Base-by-base conservation (phyloP, 495 filamentous ascomycete species). In the Aspergillus campestris region DNA sequence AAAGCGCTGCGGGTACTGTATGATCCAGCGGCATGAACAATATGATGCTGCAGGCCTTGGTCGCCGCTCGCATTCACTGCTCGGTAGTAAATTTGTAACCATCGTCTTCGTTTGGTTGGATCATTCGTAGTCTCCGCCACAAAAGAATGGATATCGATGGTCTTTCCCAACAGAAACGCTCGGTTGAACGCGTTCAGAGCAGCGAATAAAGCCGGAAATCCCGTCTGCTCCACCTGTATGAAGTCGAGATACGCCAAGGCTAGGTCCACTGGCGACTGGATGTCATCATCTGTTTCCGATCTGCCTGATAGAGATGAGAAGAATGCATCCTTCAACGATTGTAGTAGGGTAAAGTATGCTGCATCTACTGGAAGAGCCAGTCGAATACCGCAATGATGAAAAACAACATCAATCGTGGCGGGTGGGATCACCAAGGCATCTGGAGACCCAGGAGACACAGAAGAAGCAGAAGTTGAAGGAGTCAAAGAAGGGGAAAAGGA, bases 131-230 rank as follows among this genome's bases (percentile, higher is more conserved):
- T 14, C 2, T 46, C 40, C 5, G 40, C 45, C 34, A 60, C 18
- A 10, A 54, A 9, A 8, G 50, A 45, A 38, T 60, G 57, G 15
- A 60, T 60, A 6, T 60, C 57, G 14, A 29, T 42, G 3, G 18
- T 24, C 18, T 48, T 28, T 10, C 45, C 32, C 11, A 33, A 24
- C 4, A 60, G 44, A 40, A 60, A 60, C n/a, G 52, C 41, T 7
- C 6, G 30, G 0, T 53, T 33, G 18, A 57, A 53, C 6, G 48
- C 48, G 7, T 14, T 32, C 8, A 49, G 11, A 3, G 51, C 47
- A 11, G 39, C 32, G 7, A 27, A 34, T 0, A 57, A 13, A 6
- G 38, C 18, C n/a, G 34, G 42, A 8, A 13, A 44, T n/a, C 4
- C 8, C 18, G 18, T 33, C 28, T 51, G 15, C 28, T 43, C 39